phyloP scores from a whole-genome alignment of 306 rosid genomes.

The Crotalaria pallida region DNA sequence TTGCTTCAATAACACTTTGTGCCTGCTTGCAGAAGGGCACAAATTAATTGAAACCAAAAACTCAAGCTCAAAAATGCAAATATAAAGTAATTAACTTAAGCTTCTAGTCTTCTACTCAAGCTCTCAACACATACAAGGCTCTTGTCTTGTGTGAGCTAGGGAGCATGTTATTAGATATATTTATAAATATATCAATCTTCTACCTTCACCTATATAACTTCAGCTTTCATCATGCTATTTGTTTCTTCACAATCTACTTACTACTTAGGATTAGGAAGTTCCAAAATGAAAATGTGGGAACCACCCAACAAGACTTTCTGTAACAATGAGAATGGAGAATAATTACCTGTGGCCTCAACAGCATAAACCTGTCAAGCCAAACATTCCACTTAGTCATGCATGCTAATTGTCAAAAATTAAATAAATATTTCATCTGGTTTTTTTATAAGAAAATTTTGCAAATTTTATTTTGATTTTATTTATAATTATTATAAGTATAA shows the following conservation, averaged over 20 bases:
- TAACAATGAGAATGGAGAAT: neutral
- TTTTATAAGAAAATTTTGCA: no score
- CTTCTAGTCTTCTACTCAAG: no score
- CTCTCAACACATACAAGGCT: no score
- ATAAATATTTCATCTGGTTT: no score
- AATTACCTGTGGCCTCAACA: slow-evolving; percentile 80
- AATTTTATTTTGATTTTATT: no score
- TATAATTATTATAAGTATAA: no score
- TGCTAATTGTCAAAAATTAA: neutral
- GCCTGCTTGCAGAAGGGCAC: slow-evolving; percentile 46
- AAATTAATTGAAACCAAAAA: slow-evolving; percentile 23
- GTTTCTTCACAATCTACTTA: neutral
- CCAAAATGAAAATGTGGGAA: no score
- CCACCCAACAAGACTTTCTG: neutral
- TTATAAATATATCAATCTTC: neutral
- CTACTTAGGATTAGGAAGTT: neutral
- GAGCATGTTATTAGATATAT: neutral
- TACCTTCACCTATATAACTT: neutral
- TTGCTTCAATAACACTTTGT: slow-evolving; percentile 57
- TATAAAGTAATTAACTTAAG: no score
- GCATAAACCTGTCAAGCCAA: slow-evolving; percentile 61
- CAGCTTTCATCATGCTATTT: neutral
- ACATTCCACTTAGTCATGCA: slow-evolving; percentile 8
- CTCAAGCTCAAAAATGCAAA: neutral
- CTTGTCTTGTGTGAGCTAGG: no score